Evolutionary conservation across 2,329 filamentous ascomycete genomes (phyloP).

Genomic region (Colletotrichum trifolii): DNA sequence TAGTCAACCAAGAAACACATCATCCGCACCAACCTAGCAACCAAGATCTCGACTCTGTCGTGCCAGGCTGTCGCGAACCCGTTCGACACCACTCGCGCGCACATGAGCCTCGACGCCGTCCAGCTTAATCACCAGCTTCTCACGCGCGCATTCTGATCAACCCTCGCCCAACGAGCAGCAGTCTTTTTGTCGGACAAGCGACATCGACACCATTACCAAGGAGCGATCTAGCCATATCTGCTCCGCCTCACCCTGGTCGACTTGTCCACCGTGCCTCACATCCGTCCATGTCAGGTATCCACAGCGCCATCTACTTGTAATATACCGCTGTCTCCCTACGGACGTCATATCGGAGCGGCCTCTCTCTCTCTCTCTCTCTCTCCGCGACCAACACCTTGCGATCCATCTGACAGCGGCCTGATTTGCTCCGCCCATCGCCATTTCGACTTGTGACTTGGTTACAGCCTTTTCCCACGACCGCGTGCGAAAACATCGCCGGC

Average conservation of each 20-base stretch:
- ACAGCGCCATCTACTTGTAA: slow-evolving; percentile 27
- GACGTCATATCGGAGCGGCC: slow-evolving; percentile 32
- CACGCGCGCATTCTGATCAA: background rate
- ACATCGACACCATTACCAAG: slow-evolving; percentile 16
- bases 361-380: background rate
- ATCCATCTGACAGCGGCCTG: slow-evolving; percentile 28
- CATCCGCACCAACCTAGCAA: slow-evolving; percentile 2
- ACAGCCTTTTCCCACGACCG: slow-evolving; percentile 4
- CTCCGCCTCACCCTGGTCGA: slow-evolving; percentile 31
- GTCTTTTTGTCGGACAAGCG: slow-evolving; percentile 1
- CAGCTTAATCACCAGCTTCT: slow-evolving; percentile 6
- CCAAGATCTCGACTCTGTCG: slow-evolving; percentile 4
- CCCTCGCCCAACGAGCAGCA: too few relatives aligned
- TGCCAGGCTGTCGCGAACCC: background rate
- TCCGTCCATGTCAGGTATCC: slow-evolving; percentile 31
- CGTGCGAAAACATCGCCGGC: slow-evolving; percentile 26
- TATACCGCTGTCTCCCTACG: slow-evolving; percentile 36
- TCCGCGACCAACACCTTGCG: slow-evolving; percentile 17
- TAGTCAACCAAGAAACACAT: slow-evolving; percentile 10
- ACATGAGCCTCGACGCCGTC: slow-evolving; percentile 12
- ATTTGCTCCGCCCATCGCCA: slow-evolving; percentile 24
- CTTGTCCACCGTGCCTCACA: slow-evolving; percentile 31
- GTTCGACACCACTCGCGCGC: slow-evolving; percentile 3
- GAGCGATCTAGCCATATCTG: slow-evolving; percentile 28
- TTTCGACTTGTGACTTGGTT: slow-evolving; percentile 20